Base-by-base conservation (phyloP, 768 basidiomycete species). In the Tephrocybe sp. region DNA sequence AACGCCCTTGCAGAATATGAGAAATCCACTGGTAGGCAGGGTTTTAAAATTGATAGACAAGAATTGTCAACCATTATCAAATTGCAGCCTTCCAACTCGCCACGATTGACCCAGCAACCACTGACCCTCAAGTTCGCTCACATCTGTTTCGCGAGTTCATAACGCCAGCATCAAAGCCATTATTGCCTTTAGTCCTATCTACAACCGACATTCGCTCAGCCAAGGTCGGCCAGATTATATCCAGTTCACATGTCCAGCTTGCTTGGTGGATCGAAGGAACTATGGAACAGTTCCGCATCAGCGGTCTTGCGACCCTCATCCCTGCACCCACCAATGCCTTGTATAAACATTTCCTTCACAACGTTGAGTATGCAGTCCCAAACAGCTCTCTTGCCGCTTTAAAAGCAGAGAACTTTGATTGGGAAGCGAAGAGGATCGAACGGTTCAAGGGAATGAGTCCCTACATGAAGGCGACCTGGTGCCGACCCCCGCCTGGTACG, bases 121-220 rank as follows among this genome's bases (percentile, higher is more conserved):
- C 60, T 38, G 61, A 64, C 8, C 84, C 87, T 1, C 82, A 74
- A 47, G 87, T 84, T 36, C 86, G 90, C 55, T 78, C 83, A 4
- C 75, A 76, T 50, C 67, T 88, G 44, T 80, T 87, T 52, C 80
- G 88, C 30, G 67, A 60, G 1, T 82, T 88, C 62, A 55, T 89
- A 34, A 62, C 73, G 7, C 68, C 76, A 1, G 62, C 67, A 6
- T 57, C 63, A 18, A 55, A 62, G 13, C 77, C 80, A 1, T 55
- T 69, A 21, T 69, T 79, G 3, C 85, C 88, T 0, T 69, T 92
- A 5, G 63, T 93, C 54, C 57, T 91, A 36, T 71, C 76, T 42
- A 79, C 84, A 11, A 89, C 89, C 39, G 90, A 91, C 67, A 62
- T 84, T 38, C 85, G 91, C 22, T 75, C 82, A 2, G 81, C 82